phyloP scores from a whole-genome alignment of 1,284 basidiomycete species.

The Apiotrichum akiyoshidainum region DNA sequence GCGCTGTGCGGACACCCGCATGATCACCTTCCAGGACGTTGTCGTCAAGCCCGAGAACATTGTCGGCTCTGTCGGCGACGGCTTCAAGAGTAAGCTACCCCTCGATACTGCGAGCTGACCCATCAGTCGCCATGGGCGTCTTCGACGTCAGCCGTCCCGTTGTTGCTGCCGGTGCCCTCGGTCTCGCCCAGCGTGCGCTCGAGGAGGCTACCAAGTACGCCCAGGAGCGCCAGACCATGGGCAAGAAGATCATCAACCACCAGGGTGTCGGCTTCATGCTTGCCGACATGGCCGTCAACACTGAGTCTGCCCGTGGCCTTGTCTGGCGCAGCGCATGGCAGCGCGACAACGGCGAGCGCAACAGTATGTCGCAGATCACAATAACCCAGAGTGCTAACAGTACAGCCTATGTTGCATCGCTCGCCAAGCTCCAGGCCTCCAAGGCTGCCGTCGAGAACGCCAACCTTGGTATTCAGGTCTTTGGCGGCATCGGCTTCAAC shows the following conservation, averaged over 20 bases:
- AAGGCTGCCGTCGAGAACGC: conserved; percentile 53
- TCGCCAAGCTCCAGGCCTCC: conserved; percentile 56
- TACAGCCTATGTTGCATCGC: conserved; percentile 55
- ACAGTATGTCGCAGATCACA: conserved; percentile 41
- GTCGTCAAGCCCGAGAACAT: conserved; percentile 55
- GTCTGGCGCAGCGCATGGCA: conserved; percentile 56
- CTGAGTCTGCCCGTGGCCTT: conserved; percentile 53
- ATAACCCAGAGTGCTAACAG: not conserved
- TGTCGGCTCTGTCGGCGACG: conserved; percentile 55
- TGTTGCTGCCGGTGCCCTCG: conserved; percentile 57
- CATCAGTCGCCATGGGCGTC: conserved; percentile 53
- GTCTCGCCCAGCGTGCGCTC: conserved; percentile 56
- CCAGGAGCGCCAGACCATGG: conserved; percentile 58
- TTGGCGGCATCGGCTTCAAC: conserved; percentile 56
- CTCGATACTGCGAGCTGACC: not conserved
- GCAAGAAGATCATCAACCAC: conserved; percentile 57
- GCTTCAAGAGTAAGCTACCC: conserved; percentile 52
- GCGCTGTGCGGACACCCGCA: conserved; percentile 57
- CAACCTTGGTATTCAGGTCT: conserved; percentile 54
- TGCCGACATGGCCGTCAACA: conserved; percentile 58
- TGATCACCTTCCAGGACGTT: conserved; percentile 58
- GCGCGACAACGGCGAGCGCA: conserved; percentile 55
- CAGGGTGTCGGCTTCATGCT: conserved; percentile 58
- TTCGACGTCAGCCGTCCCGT: conserved; percentile 57
- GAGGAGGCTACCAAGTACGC: conserved; percentile 58